Evolutionary conservation across 2,329 filamentous ascomycete genomes (phyloP).

Genomic region (Fusarium poae): DNA sequence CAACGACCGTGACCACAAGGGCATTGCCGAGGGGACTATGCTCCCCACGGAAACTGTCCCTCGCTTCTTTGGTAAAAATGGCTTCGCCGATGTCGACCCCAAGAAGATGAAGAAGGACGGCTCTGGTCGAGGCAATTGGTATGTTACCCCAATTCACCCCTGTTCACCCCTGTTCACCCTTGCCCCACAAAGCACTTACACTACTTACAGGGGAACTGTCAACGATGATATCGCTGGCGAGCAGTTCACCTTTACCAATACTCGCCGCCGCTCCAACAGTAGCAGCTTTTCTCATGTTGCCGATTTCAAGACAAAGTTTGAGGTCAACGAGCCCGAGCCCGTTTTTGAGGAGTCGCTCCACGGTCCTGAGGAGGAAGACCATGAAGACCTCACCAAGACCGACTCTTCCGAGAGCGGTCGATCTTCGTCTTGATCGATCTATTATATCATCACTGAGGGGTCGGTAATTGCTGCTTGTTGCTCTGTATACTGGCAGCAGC

Average conservation of each 20-base stretch:
- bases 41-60: conserved; percentile 80
- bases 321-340: conserved; percentile 87
- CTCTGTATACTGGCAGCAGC: conserved; percentile 50
- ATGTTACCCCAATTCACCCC: conserved; percentile 54
- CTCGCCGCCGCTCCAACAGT: conserved; percentile 93
- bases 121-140: conserved; percentile 94
- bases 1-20: conserved; percentile 92
- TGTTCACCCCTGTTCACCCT: too few relatives aligned
- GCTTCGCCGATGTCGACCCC: conserved; percentile 83
- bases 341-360: conserved; percentile 91
- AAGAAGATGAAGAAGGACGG: conserved; percentile 98
- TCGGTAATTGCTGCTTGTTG: conserved; percentile 41
- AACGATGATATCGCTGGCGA: conserved; percentile 89
- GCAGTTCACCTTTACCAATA: conserved; percentile 84
- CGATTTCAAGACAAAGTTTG: conserved; percentile 97
- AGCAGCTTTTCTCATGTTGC: conserved; percentile 78
- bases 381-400: conserved; percentile 67
- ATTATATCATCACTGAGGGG: conserved; percentile 23
- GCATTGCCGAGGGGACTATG: conserved; percentile 79
- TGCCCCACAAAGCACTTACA: conserved; percentile 35
- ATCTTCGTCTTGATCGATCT: conserved; percentile 65
- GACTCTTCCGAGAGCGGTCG: conserved; percentile 71
- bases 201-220: conserved; percentile 76
- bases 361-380: conserved; percentile 71
- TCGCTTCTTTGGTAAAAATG: conserved; percentile 92